Conservation (phyloP, 2,329 filamentous ascomycete species). For the Aschersonia sp. region DNA sequence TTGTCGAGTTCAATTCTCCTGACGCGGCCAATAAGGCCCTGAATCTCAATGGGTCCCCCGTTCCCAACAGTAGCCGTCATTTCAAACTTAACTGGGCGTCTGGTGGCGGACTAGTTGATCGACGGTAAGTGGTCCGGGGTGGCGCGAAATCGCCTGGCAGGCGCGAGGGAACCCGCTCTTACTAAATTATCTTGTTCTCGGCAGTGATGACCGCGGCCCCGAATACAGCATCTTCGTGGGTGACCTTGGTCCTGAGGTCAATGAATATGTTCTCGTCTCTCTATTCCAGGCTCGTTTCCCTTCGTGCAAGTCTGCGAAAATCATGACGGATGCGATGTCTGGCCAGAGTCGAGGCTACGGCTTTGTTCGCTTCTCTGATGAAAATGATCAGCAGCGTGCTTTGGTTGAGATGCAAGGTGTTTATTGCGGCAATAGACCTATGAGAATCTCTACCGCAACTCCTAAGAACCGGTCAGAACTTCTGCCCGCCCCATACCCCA, state of each 20-base stretch:
- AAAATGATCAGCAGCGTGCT: constrained; percentile 90
- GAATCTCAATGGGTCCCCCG: constrained; percentile 72
- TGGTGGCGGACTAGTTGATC: constrained; percentile 85
- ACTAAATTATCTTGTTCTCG: too few species aligned
- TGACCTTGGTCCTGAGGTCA: constrained; percentile 93
- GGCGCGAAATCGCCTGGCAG: not conserved
- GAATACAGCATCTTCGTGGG: constrained; percentile 97
- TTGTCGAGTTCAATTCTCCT: constrained; percentile 77
- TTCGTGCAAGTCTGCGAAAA: constrained; percentile 98
- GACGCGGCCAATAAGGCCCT: constrained; percentile 86
- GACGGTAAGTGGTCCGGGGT: constrained; percentile 44
- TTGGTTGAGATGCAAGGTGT: constrained; percentile 98
- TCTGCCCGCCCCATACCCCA: too few species aligned
- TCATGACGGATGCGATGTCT: constrained; percentile 97
- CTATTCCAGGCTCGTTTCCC: constrained; percentile 94
- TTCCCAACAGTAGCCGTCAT: constrained; percentile 84
- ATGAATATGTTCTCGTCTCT: constrained; percentile 93
- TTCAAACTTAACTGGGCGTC: constrained; percentile 99
- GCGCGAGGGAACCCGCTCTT: not conserved
- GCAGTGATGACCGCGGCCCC: constrained; percentile 82
- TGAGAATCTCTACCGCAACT: constrained; percentile 95
- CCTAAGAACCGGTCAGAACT: constrained; percentile 66
- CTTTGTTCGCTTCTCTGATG: constrained; percentile 93
- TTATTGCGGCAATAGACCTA: constrained; percentile 95
- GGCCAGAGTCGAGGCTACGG: constrained; percentile 96